These are phyloP conservation scores for Phalaenopsis equestris DNA, from an alignment of 106 monocot species.

Conservation along the genomic window DNA sequence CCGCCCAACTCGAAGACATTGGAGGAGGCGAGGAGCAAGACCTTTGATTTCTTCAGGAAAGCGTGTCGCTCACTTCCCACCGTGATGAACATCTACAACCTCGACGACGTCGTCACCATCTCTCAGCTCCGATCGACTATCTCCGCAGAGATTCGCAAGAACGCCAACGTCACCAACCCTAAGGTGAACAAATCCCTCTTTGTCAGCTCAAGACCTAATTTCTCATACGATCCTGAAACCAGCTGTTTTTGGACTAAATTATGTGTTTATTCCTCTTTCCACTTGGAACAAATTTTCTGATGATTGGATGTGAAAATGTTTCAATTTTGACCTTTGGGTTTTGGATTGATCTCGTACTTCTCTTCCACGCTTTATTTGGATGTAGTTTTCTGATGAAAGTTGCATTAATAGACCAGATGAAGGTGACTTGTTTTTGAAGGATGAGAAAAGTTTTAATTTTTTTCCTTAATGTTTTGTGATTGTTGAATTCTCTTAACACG, in stretches of 20 bases:
- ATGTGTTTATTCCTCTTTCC: background rate
- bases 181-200: conserved; percentile 31
- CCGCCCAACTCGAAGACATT: conserved; percentile 69
- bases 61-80: conserved; percentile 78
- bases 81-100: conserved; percentile 79
- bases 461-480: too few species aligned
- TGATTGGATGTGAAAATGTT: too few species aligned
- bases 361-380: too few species aligned
- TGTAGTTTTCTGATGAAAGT: too few species aligned
- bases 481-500: too few species aligned
- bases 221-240: background rate
- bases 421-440: too few species aligned
- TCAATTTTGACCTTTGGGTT: too few species aligned
- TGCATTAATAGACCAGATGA: too few species aligned
- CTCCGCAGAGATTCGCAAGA: conserved; percentile 72
- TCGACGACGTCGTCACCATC: conserved; percentile 77
- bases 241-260: too few species aligned
- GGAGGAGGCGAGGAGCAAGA: conserved; percentile 66
- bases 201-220: background rate
- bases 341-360: too few species aligned
- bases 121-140: conserved; percentile 77
- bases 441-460: too few species aligned
- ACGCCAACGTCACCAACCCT: conserved; percentile 65
- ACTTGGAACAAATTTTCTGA: background rate
- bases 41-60: conserved; percentile 82